These are phyloP conservation scores for Talaromyces islandicus DNA, from an alignment of 2,329 filamentous ascomycete genomes.

Conservation along the genomic window DNA sequence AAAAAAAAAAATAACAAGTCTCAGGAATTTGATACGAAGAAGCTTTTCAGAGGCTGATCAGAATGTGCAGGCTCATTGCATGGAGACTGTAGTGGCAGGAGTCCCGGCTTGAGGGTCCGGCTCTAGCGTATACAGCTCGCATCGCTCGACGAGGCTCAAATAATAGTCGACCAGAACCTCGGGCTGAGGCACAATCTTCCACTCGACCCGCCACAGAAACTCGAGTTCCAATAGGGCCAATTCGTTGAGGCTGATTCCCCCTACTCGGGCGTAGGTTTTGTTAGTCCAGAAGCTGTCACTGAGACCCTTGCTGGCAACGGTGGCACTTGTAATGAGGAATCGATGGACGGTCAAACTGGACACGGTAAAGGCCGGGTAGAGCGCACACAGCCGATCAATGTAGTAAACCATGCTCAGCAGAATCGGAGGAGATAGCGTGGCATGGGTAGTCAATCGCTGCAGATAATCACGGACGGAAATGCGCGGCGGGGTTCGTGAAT, in stretches of 20 bases:
- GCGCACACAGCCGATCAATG: conserved; percentile 85
- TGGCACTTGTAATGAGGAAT: conserved; percentile 91
- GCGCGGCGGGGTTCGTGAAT: conserved; percentile 81
- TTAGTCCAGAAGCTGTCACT: conserved; percentile 99
- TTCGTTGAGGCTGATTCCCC: conserved; percentile 84
- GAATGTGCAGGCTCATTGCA: background rate
- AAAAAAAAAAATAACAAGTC: background rate
- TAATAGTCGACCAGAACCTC: conserved; percentile 94
- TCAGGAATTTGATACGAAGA: background rate
- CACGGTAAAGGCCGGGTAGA: conserved; percentile 93
- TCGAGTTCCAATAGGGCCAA: conserved; percentile 88
- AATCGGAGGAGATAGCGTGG: conserved; percentile 85
- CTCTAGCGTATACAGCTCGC: conserved; percentile 53
- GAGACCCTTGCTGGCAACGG: conserved; percentile 90
- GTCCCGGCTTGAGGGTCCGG: conserved; percentile 3
- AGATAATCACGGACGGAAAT: conserved; percentile 95
- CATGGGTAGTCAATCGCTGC: conserved; percentile 85
- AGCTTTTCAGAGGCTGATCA: background rate
- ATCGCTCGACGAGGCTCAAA: conserved; percentile 69
- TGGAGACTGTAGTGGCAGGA: too few species aligned
- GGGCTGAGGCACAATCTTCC: conserved; percentile 93
- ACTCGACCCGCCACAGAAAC: conserved; percentile 86
- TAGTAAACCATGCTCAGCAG: conserved; percentile 99
- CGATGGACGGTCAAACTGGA: conserved; percentile 95
- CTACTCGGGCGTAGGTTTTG: conserved; percentile 88